These are phyloP conservation scores for Sisymbrium irio DNA, from an alignment of 345 rosid genomes.

Conservation along the genomic window DNA sequence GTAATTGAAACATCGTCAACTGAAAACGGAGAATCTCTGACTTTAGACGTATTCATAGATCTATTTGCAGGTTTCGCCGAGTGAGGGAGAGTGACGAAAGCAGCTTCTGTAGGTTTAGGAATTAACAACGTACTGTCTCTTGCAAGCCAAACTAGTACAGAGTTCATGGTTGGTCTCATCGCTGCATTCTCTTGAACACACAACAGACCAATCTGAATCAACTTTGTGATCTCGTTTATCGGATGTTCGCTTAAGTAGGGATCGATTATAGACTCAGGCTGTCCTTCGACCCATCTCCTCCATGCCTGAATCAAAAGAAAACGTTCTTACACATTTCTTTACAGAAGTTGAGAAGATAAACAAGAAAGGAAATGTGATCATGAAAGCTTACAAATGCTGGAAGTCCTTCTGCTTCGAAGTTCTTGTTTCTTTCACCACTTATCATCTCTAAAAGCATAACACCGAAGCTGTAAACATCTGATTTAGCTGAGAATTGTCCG, in stretches of 20 bases:
- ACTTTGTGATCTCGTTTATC: slow-evolving; percentile 39
- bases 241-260: slow-evolving; percentile 34
- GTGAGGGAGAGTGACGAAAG: slow-evolving; percentile 35
- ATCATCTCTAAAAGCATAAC: slow-evolving; percentile 49
- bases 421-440: slow-evolving; percentile 46
- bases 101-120: slow-evolving; percentile 48
- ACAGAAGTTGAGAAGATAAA: neutral
- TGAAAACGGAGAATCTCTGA: neutral
- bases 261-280: slow-evolving; percentile 40
- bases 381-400: slow-evolving; percentile 33
- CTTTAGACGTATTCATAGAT: neutral
- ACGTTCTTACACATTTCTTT: neutral
- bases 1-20: slow-evolving; percentile 23
- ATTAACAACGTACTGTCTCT: slow-evolving; percentile 29
- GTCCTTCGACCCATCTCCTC: slow-evolving; percentile 51
- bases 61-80: neutral
- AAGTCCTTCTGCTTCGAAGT: slow-evolving; percentile 35
- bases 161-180: slow-evolving; percentile 51
- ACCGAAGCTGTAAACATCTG: slow-evolving; percentile 53
- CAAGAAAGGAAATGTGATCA: neutral
- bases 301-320: slow-evolving; percentile 41
- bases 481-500: slow-evolving; percentile 50
- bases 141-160: slow-evolving; percentile 49
- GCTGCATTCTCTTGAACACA: slow-evolving; percentile 55
- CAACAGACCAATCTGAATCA: slow-evolving; percentile 51